A percentile compares a stretch with the other conserved stretches of the same genome.
Evolutionary conservation across 1,284 basidiomycete genomes (phyloP).

Genomic region (Jaminaea rosea): DNA sequence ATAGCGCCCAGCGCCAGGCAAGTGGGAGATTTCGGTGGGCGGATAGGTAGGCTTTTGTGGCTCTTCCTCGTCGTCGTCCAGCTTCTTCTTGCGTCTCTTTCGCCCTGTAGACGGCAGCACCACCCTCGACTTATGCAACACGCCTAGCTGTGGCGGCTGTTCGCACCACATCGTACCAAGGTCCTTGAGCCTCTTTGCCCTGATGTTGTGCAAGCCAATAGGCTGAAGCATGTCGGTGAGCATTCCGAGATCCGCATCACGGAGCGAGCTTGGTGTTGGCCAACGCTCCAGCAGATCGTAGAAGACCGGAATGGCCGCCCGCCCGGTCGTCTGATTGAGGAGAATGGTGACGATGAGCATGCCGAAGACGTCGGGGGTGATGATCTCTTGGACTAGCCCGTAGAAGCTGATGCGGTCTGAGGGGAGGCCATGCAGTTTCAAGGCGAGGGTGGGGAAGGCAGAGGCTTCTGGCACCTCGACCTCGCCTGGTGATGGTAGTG

Average conservation of each 20-base stretch:
- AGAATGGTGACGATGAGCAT: constrained; percentile 17
- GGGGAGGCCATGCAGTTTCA: not conserved
- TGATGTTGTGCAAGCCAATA: constrained; percentile 15
- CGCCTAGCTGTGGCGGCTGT: constrained; percentile 6
- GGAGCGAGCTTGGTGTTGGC: constrained; percentile 12
- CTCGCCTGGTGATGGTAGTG: not conserved
- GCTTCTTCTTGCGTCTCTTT: not conserved
- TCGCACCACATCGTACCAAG: constrained; percentile 15
- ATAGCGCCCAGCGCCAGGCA: constrained; percentile 17
- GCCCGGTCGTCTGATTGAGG: constrained; percentile 20
- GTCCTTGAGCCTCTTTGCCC: constrained; percentile 11
- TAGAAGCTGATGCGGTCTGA: constrained; percentile 10
- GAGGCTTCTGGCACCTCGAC: not conserved
- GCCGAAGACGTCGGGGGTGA: constrained; percentile 18
- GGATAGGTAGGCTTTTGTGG: constrained; percentile 13
- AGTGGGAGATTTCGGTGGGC: constrained; percentile 13
- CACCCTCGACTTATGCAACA: not conserved
- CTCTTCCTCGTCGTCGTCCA: constrained; percentile 5
- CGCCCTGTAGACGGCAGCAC: not conserved
- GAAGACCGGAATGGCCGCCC: constrained; percentile 17
- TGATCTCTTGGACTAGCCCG: constrained; percentile 20
- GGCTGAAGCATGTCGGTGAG: constrained; percentile 14
- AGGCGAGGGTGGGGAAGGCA: not conserved
- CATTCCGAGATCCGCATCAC: constrained; percentile 8
- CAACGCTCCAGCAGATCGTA: constrained; percentile 13